These are phyloP conservation scores for Cryptococcus wingfieldii DNA, from an alignment of 1,284 basidiomycete genomes.

Conservation along the genomic window DNA sequence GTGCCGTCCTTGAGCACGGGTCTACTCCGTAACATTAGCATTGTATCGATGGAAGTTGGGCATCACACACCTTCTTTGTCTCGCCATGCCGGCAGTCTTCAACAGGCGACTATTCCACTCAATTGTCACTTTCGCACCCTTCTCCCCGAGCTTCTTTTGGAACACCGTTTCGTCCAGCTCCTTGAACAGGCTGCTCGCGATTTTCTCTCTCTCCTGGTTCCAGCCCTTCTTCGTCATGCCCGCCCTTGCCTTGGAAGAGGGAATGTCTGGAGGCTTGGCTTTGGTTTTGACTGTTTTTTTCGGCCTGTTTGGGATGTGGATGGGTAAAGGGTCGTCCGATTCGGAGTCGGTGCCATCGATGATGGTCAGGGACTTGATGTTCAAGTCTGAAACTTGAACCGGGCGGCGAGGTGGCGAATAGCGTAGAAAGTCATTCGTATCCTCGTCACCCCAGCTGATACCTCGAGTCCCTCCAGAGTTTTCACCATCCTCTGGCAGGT, in stretches of 20 bases:
- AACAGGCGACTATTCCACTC: constrained; percentile 43
- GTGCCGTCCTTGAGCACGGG: not conserved
- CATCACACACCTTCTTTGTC: constrained; percentile 22
- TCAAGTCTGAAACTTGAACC: not conserved
- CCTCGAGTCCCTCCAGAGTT: not conserved
- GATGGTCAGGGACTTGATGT: not conserved
- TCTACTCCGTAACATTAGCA: constrained; percentile 10
- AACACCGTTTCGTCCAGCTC: constrained; percentile 43
- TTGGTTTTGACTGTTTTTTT: not conserved
- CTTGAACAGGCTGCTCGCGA: constrained; percentile 37
- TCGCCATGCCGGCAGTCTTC: constrained; percentile 44
- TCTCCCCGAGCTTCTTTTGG: constrained; percentile 26
- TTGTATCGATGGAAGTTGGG: not conserved
- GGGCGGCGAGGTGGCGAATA: constrained; percentile 18
- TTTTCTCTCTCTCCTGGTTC: constrained; percentile 21
- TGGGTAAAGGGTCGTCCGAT: too few species aligned
- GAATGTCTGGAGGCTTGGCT: not conserved
- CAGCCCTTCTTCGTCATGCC: constrained; percentile 21
- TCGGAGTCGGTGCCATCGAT: not conserved
- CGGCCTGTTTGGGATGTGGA: not conserved
- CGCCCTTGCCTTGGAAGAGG: not conserved
- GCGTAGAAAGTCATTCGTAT: constrained; percentile 15
- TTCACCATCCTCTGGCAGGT: not conserved
- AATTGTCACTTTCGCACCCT: constrained; percentile 24
- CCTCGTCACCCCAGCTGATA: constrained; percentile 1